Conservation (phyloP, 2,329 filamentous ascomycete species). For the Trichoderma pleuroti region DNA sequence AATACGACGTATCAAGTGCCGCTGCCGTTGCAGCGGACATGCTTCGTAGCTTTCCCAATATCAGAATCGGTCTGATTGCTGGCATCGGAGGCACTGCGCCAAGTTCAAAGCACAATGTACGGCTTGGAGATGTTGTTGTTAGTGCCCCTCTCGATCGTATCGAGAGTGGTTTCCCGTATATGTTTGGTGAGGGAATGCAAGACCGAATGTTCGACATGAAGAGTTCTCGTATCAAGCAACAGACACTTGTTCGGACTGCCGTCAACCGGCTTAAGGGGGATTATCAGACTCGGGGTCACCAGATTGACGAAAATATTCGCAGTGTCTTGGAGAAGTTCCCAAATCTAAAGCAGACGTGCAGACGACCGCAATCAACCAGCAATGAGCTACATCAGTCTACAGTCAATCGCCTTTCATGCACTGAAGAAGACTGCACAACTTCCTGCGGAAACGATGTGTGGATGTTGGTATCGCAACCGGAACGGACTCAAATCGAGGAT, state of each 20-base stretch:
- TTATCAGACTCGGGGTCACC: conserved; percentile 19
- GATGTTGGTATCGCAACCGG: neutral
- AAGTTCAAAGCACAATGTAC: conserved; percentile 33
- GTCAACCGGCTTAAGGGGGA: conserved; percentile 12
- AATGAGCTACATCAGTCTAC: conserved; percentile 17
- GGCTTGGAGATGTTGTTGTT: conserved; percentile 30
- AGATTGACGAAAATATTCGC: conserved; percentile 16
- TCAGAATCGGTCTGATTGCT: conserved; percentile 27
- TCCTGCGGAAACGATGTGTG: neutral
- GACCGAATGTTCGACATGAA: conserved; percentile 19
- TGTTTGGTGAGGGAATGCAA: conserved; percentile 26
- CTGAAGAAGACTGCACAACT: neutral
- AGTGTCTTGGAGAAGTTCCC: conserved; percentile 1
- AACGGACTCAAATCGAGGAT: neutral
- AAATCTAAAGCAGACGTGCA: conserved; percentile 15
- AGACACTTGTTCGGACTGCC: conserved; percentile 14
- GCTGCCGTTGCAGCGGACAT: conserved; percentile 27
- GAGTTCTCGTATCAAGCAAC: conserved; percentile 21
- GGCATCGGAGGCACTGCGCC: conserved; percentile 33
- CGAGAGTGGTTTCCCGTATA: conserved; percentile 23
- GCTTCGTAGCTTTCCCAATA: conserved; percentile 14
- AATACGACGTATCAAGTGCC: no score
- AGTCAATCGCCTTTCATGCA: conserved; percentile 1
- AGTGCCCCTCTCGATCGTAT: neutral
- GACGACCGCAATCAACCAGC: conserved; percentile 8